Base-by-base conservation (phyloP, 1,284 basidiomycete species). In the Heterobasidion annosum region DNA sequence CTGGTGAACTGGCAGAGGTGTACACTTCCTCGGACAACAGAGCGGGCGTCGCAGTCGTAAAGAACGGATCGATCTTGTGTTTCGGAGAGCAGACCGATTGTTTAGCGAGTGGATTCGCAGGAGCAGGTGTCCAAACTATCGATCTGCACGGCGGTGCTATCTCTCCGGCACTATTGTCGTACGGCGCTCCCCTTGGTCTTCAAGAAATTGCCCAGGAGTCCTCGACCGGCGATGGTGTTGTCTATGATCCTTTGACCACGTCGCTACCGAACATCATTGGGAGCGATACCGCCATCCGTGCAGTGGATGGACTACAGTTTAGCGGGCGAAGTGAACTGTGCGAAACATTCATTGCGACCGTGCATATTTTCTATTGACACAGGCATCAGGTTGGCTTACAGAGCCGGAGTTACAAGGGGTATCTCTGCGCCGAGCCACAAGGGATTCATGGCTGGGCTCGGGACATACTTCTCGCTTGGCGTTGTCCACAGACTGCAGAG, bases 191-290 rank as follows among this genome's bases (percentile, higher is more conserved):
- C 3, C 69, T 88, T 12, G 86, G 85, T 7, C 67, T 87, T 50
- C 72, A 79, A 59, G 77, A 82, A 56, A 86, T 89, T 47, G 62
- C 72, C 1, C 64, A 72, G 54, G 91, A 93, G 64, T 61, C 67
- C 8, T 79, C 78, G 1, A 91, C 90, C 0, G 73, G 72, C 37
- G 89, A 92, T 63, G 90, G 90, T 3, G 37, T 59, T 43, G 71
- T 66, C 4, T 64, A 59, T 19, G 70, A 73, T 56, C 63, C 72
- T 1, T 62, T 73, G 42, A 47, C 54, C 3, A 55, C 58, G 8
- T 54, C 63, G n/a, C 57, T 68, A 0, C 71, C 71, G 1, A 54
- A 56, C 7, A 60, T 72, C n/a, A 53, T 67, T 5, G 66, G 64
- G 4, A 70, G 68, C 9, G 74, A 72, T n/a, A 63, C 73, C 2